phyloP scores from a whole-genome alignment of 225 moss, liverwort and hornwort species.

The Ulota crispa region DNA sequence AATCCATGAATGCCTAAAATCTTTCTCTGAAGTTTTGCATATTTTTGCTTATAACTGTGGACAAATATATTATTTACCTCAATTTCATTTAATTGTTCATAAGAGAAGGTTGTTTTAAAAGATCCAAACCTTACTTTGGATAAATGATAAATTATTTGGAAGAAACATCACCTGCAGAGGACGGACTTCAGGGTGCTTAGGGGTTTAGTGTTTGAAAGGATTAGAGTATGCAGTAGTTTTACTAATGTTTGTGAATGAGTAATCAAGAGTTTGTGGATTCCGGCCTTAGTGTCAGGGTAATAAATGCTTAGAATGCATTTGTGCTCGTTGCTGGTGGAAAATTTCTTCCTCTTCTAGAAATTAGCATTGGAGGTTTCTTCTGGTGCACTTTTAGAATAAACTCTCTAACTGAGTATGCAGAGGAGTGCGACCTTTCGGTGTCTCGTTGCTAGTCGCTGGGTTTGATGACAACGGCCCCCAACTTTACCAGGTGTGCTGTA shows the following conservation, averaged over 20 bases:
- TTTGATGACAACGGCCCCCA: conserved; percentile 95
- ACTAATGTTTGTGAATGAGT: background rate
- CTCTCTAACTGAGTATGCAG: conserved; percentile 39
- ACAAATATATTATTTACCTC: too few species aligned
- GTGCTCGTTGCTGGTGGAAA: background rate
- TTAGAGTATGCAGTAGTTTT: background rate
- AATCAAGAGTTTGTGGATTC: background rate
- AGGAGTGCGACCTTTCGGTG: conserved; percentile 93
- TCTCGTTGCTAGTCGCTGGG: conserved; percentile 82
- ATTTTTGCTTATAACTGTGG: too few species aligned
- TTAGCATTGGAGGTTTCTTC: background rate
- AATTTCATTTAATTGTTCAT: too few species aligned
- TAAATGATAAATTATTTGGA: too few species aligned
- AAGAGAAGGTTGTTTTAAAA: too few species aligned
- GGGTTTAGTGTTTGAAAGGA: background rate
- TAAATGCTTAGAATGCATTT: background rate
- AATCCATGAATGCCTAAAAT: too few species aligned
- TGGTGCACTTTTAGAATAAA: background rate
- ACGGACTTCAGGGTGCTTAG: too few species aligned
- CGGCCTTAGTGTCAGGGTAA: background rate
- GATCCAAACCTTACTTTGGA: too few species aligned
- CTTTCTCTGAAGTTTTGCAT: too few species aligned
- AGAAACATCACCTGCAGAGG: too few species aligned
- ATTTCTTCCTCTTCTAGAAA: background rate
- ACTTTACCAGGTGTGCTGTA: conserved; percentile 69